Conservation (phyloP, 2,329 filamentous ascomycete species). For the Diaporthe capsici region DNA sequence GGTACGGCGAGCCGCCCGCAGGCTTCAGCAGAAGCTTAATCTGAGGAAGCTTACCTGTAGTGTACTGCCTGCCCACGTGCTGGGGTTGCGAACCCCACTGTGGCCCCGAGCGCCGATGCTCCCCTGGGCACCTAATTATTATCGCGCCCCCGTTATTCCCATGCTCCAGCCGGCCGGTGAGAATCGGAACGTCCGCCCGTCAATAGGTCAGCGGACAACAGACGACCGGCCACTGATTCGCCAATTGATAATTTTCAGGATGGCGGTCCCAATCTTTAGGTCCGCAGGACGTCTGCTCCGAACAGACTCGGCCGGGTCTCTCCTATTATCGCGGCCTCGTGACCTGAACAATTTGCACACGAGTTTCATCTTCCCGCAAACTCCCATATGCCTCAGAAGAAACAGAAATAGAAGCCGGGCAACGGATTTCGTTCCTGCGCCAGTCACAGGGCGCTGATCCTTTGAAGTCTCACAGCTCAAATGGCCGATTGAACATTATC, state of each 20-base stretch:
- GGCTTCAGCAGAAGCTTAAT: constrained; percentile 31
- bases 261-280: neutral
- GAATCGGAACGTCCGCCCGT: constrained; percentile 29
- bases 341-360: constrained; percentile 33
- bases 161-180: constrained; percentile 36
- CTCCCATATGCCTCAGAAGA: constrained; percentile 4
- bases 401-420: neutral
- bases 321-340: constrained; percentile 35
- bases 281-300: neutral
- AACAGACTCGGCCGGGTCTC: constrained; percentile 37
- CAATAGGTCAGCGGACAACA: constrained; percentile 35
- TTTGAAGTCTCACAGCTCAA: neutral
- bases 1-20: constrained; percentile 25
- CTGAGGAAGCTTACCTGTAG: neutral
- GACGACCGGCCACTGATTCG: constrained; percentile 27
- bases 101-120: constrained; percentile 5
- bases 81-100: neutral
- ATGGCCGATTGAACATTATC: neutral
- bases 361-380: constrained; percentile 26
- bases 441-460: neutral
- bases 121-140: constrained; percentile 6
- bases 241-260: constrained; percentile 40
- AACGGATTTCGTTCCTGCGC: neutral
- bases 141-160: constrained; percentile 24
- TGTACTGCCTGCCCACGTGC: neutral